phyloP scores from a whole-genome alignment of 192 early-diverging fungal genomes.

The Rhizoclosmatium globosum region DNA sequence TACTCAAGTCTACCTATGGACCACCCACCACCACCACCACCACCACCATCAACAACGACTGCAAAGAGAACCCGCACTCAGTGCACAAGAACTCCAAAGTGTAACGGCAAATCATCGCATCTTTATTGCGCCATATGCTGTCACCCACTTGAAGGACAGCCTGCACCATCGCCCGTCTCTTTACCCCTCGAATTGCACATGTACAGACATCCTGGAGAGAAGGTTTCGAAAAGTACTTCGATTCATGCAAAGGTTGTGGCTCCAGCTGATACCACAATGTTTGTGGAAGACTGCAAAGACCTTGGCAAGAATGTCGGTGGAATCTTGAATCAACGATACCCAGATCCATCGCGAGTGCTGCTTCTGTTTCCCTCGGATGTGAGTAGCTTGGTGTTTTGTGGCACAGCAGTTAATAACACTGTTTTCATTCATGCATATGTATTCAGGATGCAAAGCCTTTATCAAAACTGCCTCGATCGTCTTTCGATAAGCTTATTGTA shows the following conservation, averaged over 20 bases:
- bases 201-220: slow-evolving; percentile 82
- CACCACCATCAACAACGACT: neutral
- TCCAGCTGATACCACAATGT: slow-evolving; percentile 71
- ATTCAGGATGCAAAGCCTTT: slow-evolving; percentile 71
- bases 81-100: slow-evolving; percentile 7
- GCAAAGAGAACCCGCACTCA: slow-evolving; percentile 1
- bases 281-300: slow-evolving; percentile 41
- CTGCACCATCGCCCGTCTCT: neutral
- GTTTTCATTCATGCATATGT: neutral
- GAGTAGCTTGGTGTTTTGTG: slow-evolving; percentile 27
- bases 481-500: slow-evolving; percentile 82
- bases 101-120: neutral
- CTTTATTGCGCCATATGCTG: slow-evolving; percentile 26
- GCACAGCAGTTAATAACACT: neutral
- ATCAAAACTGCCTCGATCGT: slow-evolving; percentile 65
- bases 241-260: slow-evolving; percentile 85
- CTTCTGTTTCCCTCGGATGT: slow-evolving; percentile 89
- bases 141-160: neutral
- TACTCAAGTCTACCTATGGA: neutral
- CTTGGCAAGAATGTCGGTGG: neutral
- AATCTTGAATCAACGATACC: slow-evolving; percentile 46
- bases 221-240: slow-evolving; percentile 87
- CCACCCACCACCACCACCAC: too few relatives aligned
- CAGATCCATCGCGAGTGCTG: slow-evolving; percentile 72
- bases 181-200: slow-evolving; percentile 21